Conservation (phyloP, 2,329 filamentous ascomycete genomes). For the Lanzia echinophila region DNA sequence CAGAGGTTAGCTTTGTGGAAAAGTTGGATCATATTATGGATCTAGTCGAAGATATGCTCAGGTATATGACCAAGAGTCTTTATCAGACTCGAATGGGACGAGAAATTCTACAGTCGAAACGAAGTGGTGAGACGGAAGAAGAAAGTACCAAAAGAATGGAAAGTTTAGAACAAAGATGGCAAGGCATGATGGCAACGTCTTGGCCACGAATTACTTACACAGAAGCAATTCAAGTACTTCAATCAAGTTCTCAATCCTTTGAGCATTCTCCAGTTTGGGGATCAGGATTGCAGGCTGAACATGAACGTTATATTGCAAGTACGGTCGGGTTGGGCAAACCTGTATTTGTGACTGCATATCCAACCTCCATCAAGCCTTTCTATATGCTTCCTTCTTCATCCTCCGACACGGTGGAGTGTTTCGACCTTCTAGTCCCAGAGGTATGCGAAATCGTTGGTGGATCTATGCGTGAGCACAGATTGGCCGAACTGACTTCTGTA, state of each 20-base stretch:
- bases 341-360: constrained; percentile 90
- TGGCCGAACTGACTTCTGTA: constrained; percentile 47
- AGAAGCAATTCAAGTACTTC: constrained; percentile 64
- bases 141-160: constrained; percentile 15
- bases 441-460: constrained; percentile 64
- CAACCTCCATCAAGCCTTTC: constrained; percentile 83
- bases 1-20: constrained; percentile 74
- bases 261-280: constrained; percentile 64
- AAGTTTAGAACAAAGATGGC: constrained; percentile 64
- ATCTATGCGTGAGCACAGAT: constrained; percentile 62
- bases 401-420: constrained; percentile 55
- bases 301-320: constrained; percentile 81
- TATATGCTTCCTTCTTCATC: constrained; percentile 62
- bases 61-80: constrained; percentile 42
- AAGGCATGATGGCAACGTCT: constrained; percentile 47
- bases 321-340: constrained; percentile 50
- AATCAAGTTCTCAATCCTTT: constrained; percentile 55
- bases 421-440: constrained; percentile 64
- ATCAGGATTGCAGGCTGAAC: constrained; percentile 75
- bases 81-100: constrained; percentile 41
- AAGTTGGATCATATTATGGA: constrained; percentile 66
- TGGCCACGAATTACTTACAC: constrained; percentile 85
- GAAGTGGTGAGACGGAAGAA: constrained; percentile 7
- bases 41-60: constrained; percentile 73
- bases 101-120: constrained; percentile 38